phyloP scores from a whole-genome alignment of 768 basidiomycete species.

The Suillus discolor region DNA sequence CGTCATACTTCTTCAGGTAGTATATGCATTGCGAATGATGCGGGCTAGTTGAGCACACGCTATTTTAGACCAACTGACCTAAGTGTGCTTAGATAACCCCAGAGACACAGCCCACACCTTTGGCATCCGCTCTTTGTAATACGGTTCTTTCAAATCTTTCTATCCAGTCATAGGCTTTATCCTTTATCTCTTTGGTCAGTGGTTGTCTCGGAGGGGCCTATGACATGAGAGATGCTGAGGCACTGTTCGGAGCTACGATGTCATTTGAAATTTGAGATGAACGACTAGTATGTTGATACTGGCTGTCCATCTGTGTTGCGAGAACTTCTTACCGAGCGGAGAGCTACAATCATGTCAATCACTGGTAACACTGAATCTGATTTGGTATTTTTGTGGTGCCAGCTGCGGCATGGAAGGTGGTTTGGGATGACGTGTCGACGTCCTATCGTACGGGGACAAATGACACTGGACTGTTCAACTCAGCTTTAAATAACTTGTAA shows the following conservation, averaged over 20 bases:
- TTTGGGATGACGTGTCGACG: no score
- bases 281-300: background rate
- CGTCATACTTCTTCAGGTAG: background rate
- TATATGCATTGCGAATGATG: background rate
- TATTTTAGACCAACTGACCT: background rate
- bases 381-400: no score
- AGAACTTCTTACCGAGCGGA: background rate
- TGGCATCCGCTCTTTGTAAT: background rate
- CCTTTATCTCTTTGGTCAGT: no score
- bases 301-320: background rate
- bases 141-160: background rate
- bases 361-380: background rate
- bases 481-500: no score
- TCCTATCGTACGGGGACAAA: no score
- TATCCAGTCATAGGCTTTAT: no score
- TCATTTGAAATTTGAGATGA: background rate
- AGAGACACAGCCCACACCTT: background rate
- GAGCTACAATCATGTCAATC: background rate
- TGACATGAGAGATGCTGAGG: background rate
- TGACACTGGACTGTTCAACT: no score
- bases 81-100: background rate
- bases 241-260: background rate
- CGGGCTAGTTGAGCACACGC: background rate
- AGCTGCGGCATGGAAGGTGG: no score
- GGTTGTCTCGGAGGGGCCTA: no score